A percentile compares a stretch with the other conserved stretches of the same genome.
phyloP scores from a whole-genome alignment of 768 basidiomycete genomes.

The Suillus americanus region DNA sequence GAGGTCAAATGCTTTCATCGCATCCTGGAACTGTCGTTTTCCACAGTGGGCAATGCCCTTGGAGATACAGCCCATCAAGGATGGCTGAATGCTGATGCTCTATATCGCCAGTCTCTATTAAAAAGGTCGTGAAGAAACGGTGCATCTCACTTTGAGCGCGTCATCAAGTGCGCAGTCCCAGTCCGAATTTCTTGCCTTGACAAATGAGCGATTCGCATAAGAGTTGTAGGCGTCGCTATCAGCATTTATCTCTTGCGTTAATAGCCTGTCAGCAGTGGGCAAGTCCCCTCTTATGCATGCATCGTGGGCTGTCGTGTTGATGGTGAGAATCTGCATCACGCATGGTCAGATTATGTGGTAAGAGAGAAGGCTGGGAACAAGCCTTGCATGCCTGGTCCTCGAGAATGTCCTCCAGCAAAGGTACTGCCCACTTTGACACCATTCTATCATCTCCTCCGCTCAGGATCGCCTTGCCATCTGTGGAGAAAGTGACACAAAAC shows the following conservation, averaged over 20 bases:
- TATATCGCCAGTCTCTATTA: background rate
- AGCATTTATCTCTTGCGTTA: background rate
- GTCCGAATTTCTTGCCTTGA: background rate
- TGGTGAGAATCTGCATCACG: background rate
- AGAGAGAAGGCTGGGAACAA: background rate
- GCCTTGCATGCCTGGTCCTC: background rate
- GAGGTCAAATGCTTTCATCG: background rate
- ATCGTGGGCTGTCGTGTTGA: background rate
- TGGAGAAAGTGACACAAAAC: background rate
- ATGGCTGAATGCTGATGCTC: background rate
- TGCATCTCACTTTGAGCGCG: background rate
- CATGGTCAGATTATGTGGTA: background rate
- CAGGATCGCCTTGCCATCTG: background rate
- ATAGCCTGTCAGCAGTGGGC: background rate
- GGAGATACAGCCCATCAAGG: background rate
- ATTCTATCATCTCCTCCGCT: background rate
- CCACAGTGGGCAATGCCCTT: background rate
- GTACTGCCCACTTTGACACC: background rate
- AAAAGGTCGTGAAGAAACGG: background rate
- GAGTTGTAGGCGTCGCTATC: background rate
- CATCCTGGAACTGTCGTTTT: background rate
- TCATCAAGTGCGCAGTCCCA: background rate
- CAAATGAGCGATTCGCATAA: background rate
- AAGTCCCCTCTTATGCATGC: background rate
- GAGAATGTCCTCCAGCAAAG: background rate